Evolutionary conservation across 2,329 filamentous ascomycete genomes (phyloP).

Genomic region (Cytospora mali): DNA sequence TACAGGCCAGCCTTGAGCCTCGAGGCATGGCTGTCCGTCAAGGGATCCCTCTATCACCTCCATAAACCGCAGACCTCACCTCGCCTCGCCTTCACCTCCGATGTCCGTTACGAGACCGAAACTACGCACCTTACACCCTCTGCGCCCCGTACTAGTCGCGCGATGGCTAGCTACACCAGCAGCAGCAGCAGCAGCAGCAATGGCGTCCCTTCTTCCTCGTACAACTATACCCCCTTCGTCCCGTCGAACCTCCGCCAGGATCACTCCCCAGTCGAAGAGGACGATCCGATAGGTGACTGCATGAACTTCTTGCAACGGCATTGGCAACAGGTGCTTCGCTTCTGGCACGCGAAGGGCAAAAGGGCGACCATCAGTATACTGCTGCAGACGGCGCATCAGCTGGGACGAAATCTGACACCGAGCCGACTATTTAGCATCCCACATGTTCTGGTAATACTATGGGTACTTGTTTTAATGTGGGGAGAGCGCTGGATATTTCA

Average conservation of each 20-base stretch:
- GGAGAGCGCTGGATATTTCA: conserved; percentile 81
- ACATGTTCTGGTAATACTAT: conserved; percentile 70
- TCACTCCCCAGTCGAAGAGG: conserved; percentile 30
- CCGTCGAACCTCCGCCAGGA: conserved; percentile 27
- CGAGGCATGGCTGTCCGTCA: conserved; percentile 27
- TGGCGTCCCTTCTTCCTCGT: conserved; percentile 22
- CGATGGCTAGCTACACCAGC: conserved; percentile 28
- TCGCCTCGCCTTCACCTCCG: background rate
- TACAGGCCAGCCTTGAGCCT: conserved; percentile 2
- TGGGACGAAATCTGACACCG: conserved; percentile 51
- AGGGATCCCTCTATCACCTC: conserved; percentile 16
- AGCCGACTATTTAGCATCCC: conserved; percentile 63
- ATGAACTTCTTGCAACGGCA: conserved; percentile 35
- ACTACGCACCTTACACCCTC: background rate
- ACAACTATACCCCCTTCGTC: conserved; percentile 20
- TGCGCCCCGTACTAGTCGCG: conserved; percentile 16
- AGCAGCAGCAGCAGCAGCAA: conserved; percentile 21
- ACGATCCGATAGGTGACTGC: conserved; percentile 43
- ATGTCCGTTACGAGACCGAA: background rate
- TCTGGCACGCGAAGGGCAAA: conserved; percentile 46
- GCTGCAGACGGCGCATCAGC: conserved; percentile 36
- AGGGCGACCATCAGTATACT: conserved; percentile 39
- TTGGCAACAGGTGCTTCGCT: conserved; percentile 42
- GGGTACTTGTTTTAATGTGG: conserved; percentile 79
- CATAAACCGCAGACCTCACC: conserved; percentile 2